Percentiles rank a stretch among this genome's conserved stretches.
These are phyloP conservation scores for Neofusicoccum kwambonambiense DNA, from an alignment of 2,329 filamentous ascomycete species.

Conservation along the genomic window DNA sequence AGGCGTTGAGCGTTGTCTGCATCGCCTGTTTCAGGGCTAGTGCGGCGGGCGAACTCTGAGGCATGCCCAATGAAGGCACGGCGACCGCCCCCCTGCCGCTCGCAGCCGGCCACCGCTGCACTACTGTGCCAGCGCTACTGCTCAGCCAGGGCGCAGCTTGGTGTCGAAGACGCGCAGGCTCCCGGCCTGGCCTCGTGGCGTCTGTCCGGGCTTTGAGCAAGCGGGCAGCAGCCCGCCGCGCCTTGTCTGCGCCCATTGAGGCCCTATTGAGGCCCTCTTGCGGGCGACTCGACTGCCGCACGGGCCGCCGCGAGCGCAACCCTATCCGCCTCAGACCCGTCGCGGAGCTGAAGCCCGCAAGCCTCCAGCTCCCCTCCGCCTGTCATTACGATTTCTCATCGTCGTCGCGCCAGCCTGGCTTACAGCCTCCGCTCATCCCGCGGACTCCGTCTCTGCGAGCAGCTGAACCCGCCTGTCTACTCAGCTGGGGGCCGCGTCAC, in stretches of 20 bases:
- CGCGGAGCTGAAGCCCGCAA: neutral
- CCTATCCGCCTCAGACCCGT: neutral
- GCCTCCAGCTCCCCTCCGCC: neutral
- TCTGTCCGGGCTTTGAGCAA: neutral
- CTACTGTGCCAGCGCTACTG: too few species aligned
- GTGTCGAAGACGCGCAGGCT: too few species aligned
- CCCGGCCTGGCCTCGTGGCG: too few species aligned
- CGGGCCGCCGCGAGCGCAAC: conserved; percentile 1
- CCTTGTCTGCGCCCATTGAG: neutral
- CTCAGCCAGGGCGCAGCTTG: too few species aligned
- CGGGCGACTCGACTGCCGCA: neutral
- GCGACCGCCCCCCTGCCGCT: too few species aligned
- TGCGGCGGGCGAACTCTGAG: neutral
- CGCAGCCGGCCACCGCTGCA: too few species aligned
- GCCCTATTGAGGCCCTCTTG: neutral
- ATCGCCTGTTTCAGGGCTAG: conserved; percentile 1
- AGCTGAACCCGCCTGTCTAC: neutral
- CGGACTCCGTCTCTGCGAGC: neutral
- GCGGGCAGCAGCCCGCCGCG: neutral
- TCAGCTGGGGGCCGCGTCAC: neutral
- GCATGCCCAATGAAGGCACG: too few species aligned
- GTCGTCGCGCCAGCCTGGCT: neutral
- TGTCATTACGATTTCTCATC: neutral
- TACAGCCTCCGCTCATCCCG: neutral
- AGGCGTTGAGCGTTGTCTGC: neutral